Evolutionary conservation across 2,329 filamentous ascomycete genomes (phyloP), one percentile per base, ranked within the genome.

Genomic region (Neofusicoccum sp.): DNA sequence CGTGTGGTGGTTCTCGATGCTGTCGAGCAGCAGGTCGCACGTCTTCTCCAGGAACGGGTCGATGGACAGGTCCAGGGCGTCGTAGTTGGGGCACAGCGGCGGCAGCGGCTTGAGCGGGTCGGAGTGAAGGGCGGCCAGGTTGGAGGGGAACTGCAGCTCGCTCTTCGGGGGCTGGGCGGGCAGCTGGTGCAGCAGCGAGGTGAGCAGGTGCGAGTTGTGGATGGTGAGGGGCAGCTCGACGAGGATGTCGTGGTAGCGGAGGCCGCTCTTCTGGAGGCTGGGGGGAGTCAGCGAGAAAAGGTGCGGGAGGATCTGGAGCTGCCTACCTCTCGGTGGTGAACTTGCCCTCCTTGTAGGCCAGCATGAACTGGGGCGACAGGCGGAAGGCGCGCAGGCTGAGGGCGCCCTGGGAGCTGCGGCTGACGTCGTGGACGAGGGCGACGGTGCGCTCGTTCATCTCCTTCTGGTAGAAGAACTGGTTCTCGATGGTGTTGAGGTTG

Each of bases 21-120:
- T 92, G 73, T 99, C 95, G 65, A 98, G 87, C 61, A 99, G 86
- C 67, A 97, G 86, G 74, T 99, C 93, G 80, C 92, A 96, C 57
- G 93, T 96, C 86, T 97, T 96, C 84, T 98, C 93, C 49, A 99
- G 87, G 84, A 96, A 96, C 33, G 95, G 95, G 75, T 99, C 95
- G 77, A 98, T 96, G 66, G 89, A 91, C 64, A 99, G 87, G 69
- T 96, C 91, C 62, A 99, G 87, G 65, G 86, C 87, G 71, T 97
- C 93, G 75, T 92, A 88, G 72, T 96, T 96, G 58, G 93, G 93
- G 72, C 90, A 88, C 54, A 97, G 85, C 45, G 91, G 89, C 70
- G 75, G 79, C 61, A 77, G 80, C 63, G 80, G 86, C 74, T 80
- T 76, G 67, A 80, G 76, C 14, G 82, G 78, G 70, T 89, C 85